Base-by-base conservation (phyloP, 2,329 filamentous ascomycete genomes). In the Dothideomycetes sp. region DNA sequence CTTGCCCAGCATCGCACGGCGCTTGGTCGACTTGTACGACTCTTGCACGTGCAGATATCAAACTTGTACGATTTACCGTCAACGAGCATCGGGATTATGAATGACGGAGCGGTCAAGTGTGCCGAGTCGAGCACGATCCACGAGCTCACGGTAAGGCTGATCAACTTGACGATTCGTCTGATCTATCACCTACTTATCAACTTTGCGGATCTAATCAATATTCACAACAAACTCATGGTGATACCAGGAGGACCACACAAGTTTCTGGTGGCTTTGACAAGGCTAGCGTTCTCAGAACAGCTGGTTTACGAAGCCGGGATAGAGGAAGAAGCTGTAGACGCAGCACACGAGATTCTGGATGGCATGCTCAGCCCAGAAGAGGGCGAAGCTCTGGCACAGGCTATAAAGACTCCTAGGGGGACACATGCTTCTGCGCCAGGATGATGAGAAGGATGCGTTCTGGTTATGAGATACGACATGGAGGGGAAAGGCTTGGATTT, bases 281-380 rank as follows among this genome's bases (percentile, higher is more conserved):
- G 89, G 29, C 64, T 96, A n/a, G 86, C 84, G 0, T 95, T 94
- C 58, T 80, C 78, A 5, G 85, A 94, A 46, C 82, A 85, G 20
- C 61, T 84, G 7, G 73, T 91, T 9, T 70, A 93, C 19, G 87
- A 95, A 60, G 68, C 70, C 1, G 80, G 80, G 0, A 81, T 94
- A 39, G 81, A 83, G 24, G 75, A 81, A 19, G 84, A 85, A 48
- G 84, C 86, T 1, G 76, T 82, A 1, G 84, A 89, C 48, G 78
- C 81, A 60, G 89, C 91, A 3, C 80, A 89, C 51, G 78, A 83
- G 53, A 67, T 98, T 47, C 61, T 96, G 27, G 86, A 94, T 57
- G 69, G 85, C 46, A 76, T 78, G 2, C 76, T 94, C 16, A 91
- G 84, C 39, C 82, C 86, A 0, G 84, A 94, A 50, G 80, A 84